These are phyloP conservation scores for Penicillium brasilianum DNA, from an alignment of 2,329 filamentous ascomycete species.

Conservation along the genomic window DNA sequence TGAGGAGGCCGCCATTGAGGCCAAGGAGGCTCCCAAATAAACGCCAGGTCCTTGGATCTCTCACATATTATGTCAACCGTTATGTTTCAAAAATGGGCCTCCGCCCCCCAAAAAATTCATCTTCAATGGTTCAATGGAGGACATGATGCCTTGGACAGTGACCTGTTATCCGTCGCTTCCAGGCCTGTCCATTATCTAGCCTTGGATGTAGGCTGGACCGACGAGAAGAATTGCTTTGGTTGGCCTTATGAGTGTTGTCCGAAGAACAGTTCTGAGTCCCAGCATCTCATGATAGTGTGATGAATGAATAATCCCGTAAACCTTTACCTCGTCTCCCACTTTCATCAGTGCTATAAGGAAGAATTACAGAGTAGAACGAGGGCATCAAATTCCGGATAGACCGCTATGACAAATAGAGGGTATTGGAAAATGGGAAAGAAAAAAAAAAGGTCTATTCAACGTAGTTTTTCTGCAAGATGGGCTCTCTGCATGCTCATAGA, in stretches of 20 bases:
- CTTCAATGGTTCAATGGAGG: constrained; percentile 36
- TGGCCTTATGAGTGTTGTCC: constrained; percentile 42
- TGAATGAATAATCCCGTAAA: constrained; percentile 39
- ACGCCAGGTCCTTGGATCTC: constrained; percentile 28
- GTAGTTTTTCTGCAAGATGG: not conserved
- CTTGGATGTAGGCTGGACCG: constrained; percentile 43
- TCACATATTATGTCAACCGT: constrained; percentile 38
- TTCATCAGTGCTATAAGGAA: not conserved
- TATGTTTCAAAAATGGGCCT: constrained; percentile 35
- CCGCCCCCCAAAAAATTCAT: constrained; percentile 31
- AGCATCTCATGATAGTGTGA: constrained; percentile 47
- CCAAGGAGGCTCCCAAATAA: constrained; percentile 78
- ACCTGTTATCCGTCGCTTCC: constrained; percentile 29
- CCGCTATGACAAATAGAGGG: too few relatives aligned
- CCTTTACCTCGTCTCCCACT: constrained; percentile 13
- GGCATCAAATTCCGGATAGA: not conserved
- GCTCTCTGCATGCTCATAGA: not conserved
- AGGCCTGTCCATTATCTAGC: constrained; percentile 34
- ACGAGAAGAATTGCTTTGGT: constrained; percentile 42
- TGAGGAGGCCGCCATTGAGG: constrained; percentile 89
- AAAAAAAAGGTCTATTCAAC: not conserved
- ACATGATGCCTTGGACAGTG: constrained; percentile 35
- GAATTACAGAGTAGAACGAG: not conserved
- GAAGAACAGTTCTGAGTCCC: constrained; percentile 41
- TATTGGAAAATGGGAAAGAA: not conserved